A percentile compares a stretch with the other conserved stretches of the same genome.
Evolutionary conservation across 441 rosid species (phyloP).

Genomic region (Hura crepitans): DNA sequence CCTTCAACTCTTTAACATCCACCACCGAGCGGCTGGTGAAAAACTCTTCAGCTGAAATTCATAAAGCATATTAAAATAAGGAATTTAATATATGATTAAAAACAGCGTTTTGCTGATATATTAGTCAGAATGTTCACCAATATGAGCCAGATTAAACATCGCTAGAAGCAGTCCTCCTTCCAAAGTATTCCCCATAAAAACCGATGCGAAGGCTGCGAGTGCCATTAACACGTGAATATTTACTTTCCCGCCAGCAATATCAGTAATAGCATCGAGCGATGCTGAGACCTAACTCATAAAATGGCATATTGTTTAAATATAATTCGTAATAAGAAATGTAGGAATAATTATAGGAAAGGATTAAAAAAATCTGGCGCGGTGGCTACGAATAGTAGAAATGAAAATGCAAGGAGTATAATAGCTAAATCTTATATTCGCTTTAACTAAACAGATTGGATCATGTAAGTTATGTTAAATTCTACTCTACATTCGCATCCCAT

Average conservation of each 20-base stretch:
- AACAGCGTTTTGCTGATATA: conserved; percentile 10
- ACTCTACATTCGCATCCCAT: background rate
- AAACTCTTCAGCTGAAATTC: conserved; percentile 83
- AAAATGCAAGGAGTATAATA: background rate
- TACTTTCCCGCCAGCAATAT: conserved; percentile 81
- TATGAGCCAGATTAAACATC: conserved; percentile 97
- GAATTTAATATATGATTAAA: background rate
- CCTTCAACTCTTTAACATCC: conserved; percentile 91
- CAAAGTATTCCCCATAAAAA: conserved; percentile 81
- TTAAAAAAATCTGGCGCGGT: background rate
- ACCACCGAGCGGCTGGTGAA: conserved; percentile 89
- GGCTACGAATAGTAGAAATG: background rate
- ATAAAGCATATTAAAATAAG: background rate
- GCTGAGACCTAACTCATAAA: conserved; percentile 63
- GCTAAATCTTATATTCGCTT: too few species aligned
- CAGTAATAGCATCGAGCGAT: conserved; percentile 78
- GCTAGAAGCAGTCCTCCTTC: conserved; percentile 96
- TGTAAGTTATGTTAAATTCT: background rate
- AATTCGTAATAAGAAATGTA: background rate
- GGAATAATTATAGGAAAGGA: background rate
- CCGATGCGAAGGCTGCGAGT: conserved; percentile 81
- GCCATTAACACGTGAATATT: conserved; percentile 98
- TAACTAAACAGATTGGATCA: background rate
- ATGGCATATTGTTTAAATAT: background rate
- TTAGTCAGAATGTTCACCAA: conserved; percentile 41